Evolutionary conservation across 495 filamentous ascomycete species (phyloP).

Genomic region (Penicillium robsamsonii): DNA sequence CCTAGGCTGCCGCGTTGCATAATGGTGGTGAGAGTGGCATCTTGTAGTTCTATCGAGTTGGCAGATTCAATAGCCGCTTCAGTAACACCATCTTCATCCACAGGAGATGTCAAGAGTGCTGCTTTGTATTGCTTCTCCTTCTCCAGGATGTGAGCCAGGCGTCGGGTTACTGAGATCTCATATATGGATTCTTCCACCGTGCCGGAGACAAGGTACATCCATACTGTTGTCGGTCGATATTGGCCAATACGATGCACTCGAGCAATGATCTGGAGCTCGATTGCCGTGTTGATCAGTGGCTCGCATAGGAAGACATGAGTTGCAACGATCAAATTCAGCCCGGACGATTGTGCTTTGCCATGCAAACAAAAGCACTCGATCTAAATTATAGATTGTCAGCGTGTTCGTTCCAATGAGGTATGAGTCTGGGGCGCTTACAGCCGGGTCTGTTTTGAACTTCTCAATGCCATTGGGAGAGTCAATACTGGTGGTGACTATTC

Average conservation of each 20-base stretch:
- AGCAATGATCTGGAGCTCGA: conserved; percentile 91
- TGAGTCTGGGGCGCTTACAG: conserved; percentile 31
- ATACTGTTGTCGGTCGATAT: conserved; percentile 81
- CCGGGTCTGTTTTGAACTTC: conserved; percentile 71
- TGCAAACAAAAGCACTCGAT: conserved; percentile 86
- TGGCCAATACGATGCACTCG: conserved; percentile 94
- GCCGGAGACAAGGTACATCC: conserved; percentile 85
- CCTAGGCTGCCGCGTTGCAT: conserved; percentile 65
- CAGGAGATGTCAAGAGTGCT: conserved; percentile 16
- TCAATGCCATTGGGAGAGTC: conserved; percentile 61
- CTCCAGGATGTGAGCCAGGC: conserved; percentile 70
- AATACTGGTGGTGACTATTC: conserved; percentile 69
- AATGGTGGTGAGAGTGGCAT: conserved; percentile 61
- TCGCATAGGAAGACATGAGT: conserved; percentile 95
- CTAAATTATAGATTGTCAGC: conserved; percentile 20
- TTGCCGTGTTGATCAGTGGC: conserved; percentile 84
- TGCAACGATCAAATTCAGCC: conserved; percentile 86
- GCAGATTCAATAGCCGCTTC: conserved; percentile 70
- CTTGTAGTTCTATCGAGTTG: conserved; percentile 77
- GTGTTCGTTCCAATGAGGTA: background rate
- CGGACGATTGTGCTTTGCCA: conserved; percentile 81
- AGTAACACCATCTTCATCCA: conserved; percentile 34
- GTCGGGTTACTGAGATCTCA: conserved; percentile 72
- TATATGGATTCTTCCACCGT: conserved; percentile 92
- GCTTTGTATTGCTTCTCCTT: conserved; percentile 31